Evolutionary conservation across 306 rosid species (phyloP).

Genomic region (Quercus dentata): DNA sequence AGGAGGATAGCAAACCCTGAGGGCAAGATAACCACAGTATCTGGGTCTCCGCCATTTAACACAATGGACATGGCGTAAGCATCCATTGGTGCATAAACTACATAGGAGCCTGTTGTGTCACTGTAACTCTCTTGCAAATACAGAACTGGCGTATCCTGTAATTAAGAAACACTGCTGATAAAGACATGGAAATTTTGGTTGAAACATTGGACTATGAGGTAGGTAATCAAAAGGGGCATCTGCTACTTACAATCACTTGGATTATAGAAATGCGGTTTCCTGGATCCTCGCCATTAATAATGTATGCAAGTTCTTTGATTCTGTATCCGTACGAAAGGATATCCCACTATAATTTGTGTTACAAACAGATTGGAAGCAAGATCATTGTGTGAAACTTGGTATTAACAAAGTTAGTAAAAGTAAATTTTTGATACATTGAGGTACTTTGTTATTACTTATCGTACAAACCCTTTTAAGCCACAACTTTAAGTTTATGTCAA

Average conservation of each 20-base stretch:
- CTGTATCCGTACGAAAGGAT: conserved; percentile 21
- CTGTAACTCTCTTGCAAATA: conserved; percentile 56
- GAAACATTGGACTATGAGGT: background rate
- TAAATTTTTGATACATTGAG: background rate
- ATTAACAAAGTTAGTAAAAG: background rate
- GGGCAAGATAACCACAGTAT: conserved; percentile 34
- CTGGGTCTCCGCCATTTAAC: conserved; percentile 38
- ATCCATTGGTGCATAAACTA: conserved; percentile 54
- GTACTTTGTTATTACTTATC: background rate
- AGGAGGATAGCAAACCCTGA: conserved; percentile 58
- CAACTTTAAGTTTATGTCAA: too few species aligned
- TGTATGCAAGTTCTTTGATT: conserved; percentile 22
- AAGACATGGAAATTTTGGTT: background rate
- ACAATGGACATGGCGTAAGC: conserved; percentile 12
- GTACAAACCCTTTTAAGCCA: background rate
- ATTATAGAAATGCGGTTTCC: conserved; percentile 48
- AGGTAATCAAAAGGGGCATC: background rate
- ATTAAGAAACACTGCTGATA: background rate
- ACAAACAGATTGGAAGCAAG: background rate
- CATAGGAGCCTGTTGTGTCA: conserved; percentile 39
- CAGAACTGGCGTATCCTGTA: conserved; percentile 30
- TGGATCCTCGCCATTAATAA: conserved; percentile 30
- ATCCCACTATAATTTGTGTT: conserved; percentile 48
- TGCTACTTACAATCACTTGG: conserved; percentile 32
- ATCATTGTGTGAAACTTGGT: background rate